Evolutionary conservation across 2,329 filamentous ascomycete species (phyloP).

Genomic region (Aspergillus latus): DNA sequence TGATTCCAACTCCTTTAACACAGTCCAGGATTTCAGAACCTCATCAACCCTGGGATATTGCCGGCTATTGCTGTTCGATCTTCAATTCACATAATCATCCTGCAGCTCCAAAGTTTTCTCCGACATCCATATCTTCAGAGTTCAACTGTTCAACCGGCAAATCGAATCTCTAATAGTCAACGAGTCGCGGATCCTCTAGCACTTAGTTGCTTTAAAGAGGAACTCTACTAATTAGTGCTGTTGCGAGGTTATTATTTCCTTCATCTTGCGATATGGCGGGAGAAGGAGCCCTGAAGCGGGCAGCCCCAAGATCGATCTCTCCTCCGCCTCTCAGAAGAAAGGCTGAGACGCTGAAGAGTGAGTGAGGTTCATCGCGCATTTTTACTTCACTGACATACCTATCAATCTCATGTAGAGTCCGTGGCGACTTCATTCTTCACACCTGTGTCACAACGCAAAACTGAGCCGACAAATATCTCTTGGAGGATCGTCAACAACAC

Average conservation of each 20-base stretch:
- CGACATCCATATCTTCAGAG: no score
- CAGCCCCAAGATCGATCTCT: conserved; percentile 50
- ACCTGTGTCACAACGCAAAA: conserved; percentile 78
- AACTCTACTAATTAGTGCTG: no score
- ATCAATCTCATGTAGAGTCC: conserved; percentile 27
- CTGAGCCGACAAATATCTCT: conserved; percentile 59
- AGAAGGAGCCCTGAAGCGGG: conserved; percentile 33
- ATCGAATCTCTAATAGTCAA: no score
- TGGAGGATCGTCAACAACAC: conserved; percentile 70
- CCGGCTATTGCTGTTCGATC: background rate
- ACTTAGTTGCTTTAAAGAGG: no score
- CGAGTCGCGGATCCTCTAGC: no score
- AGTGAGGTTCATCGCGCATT: conserved; percentile 13
- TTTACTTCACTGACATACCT: background rate
- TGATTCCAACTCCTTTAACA: background rate
- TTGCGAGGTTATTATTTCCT: conserved; percentile 1
- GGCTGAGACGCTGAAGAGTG: conserved; percentile 56
- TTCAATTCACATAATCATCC: no score
- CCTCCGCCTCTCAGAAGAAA: conserved; percentile 59
- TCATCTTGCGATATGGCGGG: conserved; percentile 26
- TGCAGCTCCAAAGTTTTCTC: no score
- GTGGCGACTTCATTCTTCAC: conserved; percentile 85
- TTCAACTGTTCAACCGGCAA: no score
- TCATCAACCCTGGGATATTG: background rate
- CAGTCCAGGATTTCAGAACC: background rate